Base-by-base conservation (phyloP, 371 early-diverging fungal genomes). In the Syncephalis plumigaleata region DNA sequence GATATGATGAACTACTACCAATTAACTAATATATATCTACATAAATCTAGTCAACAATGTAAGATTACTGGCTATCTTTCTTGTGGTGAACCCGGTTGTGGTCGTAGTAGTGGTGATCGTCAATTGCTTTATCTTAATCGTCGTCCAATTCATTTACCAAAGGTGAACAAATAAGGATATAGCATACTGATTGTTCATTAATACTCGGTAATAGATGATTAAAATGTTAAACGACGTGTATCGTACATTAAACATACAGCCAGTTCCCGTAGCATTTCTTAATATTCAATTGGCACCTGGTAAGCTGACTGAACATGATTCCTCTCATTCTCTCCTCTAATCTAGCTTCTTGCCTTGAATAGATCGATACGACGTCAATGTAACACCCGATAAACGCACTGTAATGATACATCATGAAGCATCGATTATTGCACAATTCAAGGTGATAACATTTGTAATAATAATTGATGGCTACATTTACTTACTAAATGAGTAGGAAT, bases 321-420 rank as follows among this genome's bases (percentile, higher is more conserved):
- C n/a, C n/a, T n/a, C n/a, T n/a, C n/a, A n/a, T n/a, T n/a, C n/a
- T n/a, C n/a, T 23, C 16, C n/a, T n/a, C 8, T 21, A 31, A 21
- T 22, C 49, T 22, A 39, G 7, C 16, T 55, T 45, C 24, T n/a
- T 45, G 11, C 15, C 3, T 39, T 51, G 17, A 22, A 24, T 52
- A 58, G 67, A 60, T 45, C 51, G 53, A 11, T 71, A 68, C 57
- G 97, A 96, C 65, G 87, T 91, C 17, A 96, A 96, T 51, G 75
- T 96, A 22, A 88, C 87, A 15, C 97, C 97, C 3, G 90, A 96
- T 57, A 96, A 96, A 56, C 72, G 96, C 31, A 89, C 84, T 0
- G 68, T 94, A 3, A 66, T 88, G 47, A 49, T 96, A 2, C 82
- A 88, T 44, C 55, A 83, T 40, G 95, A 94, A 46, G 50, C 63